A percentile compares a stretch with the other conserved stretches of the same genome.
These are phyloP conservation scores for Kurtzmaniella cleridarum DNA, from an alignment of 805 yeast genomes.

Conservation along the genomic window DNA sequence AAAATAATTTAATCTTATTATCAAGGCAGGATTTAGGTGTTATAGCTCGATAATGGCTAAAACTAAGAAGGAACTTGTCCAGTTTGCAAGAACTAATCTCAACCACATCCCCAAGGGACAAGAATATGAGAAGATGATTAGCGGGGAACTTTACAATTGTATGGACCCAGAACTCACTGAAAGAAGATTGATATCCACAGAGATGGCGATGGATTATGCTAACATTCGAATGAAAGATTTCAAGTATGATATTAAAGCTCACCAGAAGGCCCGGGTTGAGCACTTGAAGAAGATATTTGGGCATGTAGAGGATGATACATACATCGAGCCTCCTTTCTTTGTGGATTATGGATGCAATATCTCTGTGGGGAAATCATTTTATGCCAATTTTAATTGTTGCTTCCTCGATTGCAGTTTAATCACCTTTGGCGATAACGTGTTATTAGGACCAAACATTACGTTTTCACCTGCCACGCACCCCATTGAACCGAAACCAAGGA, in stretches of 20 bases:
- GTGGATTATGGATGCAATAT: conserved; percentile 68
- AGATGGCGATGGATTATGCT: conserved; percentile 29
- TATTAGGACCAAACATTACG: conserved; percentile 60
- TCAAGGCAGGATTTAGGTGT: no score
- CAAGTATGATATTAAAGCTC: conserved; percentile 19
- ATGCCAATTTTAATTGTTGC: conserved; percentile 52
- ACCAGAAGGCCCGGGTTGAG: conserved; percentile 30
- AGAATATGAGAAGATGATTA: conserved; percentile 54
- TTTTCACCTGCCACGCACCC: conserved; percentile 65
- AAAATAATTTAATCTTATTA: no score
- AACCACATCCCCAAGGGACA: conserved; percentile 28
- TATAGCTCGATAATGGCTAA: conserved; percentile 6
- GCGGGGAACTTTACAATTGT: conserved; percentile 43
- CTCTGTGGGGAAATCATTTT: conserved; percentile 51
- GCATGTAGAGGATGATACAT: conserved; percentile 30
- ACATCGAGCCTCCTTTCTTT: conserved; percentile 53
- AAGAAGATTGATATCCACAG: conserved; percentile 28
- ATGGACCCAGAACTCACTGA: conserved; percentile 19
- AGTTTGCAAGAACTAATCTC: conserved; percentile 28
- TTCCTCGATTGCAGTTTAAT: conserved; percentile 59
- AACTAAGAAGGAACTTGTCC: conserved; percentile 27
- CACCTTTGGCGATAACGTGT: conserved; percentile 52
- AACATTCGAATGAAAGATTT: conserved; percentile 27
- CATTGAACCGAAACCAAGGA: conserved; percentile 41
- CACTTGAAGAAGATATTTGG: conserved; percentile 45